Evolutionary conservation across 495 filamentous ascomycete species (phyloP).

Genomic region (Amphirosellinia nigrospora): DNA sequence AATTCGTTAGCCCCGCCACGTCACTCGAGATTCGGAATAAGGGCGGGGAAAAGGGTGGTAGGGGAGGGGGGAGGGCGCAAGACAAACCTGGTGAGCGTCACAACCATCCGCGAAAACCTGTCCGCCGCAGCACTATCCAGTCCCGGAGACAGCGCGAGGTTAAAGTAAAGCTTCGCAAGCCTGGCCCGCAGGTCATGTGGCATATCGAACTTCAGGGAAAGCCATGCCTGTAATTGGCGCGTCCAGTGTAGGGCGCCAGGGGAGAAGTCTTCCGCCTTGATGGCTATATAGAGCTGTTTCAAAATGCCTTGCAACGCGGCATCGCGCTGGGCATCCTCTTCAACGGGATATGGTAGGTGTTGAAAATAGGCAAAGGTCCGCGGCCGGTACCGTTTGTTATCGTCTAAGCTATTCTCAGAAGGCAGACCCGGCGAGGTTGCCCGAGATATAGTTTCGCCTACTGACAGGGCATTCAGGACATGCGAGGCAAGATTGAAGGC

Average conservation of each 20-base stretch:
- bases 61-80: not conserved
- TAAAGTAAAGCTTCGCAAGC: conserved; percentile 91
- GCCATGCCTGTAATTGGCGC: conserved; percentile 91
- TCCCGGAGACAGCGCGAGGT: conserved; percentile 88
- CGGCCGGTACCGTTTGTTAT: conserved; percentile 73
- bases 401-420: conserved; percentile 40
- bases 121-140: conserved; percentile 82
- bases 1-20: conserved; percentile 17
- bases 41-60: not conserved
- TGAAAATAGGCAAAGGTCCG: conserved; percentile 91
- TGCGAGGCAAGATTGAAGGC: conserved; percentile 36
- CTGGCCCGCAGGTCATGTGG: conserved; percentile 79
- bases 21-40: not conserved
- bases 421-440: conserved; percentile 55
- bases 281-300: conserved; percentile 87
- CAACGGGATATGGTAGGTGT: conserved; percentile 84
- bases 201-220: conserved; percentile 95
- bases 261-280: conserved; percentile 91
- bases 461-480: conserved; percentile 33
- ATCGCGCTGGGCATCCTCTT: conserved; percentile 75
- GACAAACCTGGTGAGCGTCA: conserved; percentile 85
- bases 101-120: conserved; percentile 95
- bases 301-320: conserved; percentile 81
- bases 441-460: conserved; percentile 54
- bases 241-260: conserved; percentile 97